Evolutionary conservation across 2,329 filamentous ascomycete genomes (phyloP), one percentile per base, ranked within the genome.

Genomic region (Colletotrichum sp.): DNA sequence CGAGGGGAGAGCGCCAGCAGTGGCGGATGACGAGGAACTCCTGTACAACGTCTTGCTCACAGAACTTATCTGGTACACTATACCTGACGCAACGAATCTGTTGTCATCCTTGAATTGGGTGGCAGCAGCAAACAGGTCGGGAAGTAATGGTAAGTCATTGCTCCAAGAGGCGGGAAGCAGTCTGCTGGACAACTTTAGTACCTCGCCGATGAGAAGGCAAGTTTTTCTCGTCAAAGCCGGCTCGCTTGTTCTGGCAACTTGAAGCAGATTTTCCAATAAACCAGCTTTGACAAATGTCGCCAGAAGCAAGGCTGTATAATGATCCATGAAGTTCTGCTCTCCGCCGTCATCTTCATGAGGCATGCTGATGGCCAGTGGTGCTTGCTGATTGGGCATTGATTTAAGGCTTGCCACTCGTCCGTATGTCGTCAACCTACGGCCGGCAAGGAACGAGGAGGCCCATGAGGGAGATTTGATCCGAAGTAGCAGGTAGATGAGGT

Each of bases 61-160:
- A 82, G 96, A 98, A 86, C 98, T 98, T 70, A 99, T 98, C 83
- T 99, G 97, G 81, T 99, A 99, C 14, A 99, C 95, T 21, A 98
- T 98, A 9, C 95, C 93, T 9, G 95, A 96, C 8, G 96, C 95
- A 72, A 94, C 89, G 79, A 96, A 96, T 71, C 95, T 93, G 28
- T 92, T 90, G 34, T 96, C 92, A 24, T 92, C 89, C 26, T 91
- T 88, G 79, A 96, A 95, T 39, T 92, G 90, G 3, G 95, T 90
- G 6, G 96, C 95, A 1, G 93, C 92, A 8, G 93, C 90, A 80
- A 99, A 94, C 2, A 99, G 89, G 77, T 96, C 94, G 1, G 97
- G 97, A 21, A 99, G 90, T 7, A 98, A 91, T 81, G 99, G 97
- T 28, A 99, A 87, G 64, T 95, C 91, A 67, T 93, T 92, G 82